Base-by-base conservation (phyloP, 2,329 filamentous ascomycete species). In the Furcasterigmium furcatum region DNA sequence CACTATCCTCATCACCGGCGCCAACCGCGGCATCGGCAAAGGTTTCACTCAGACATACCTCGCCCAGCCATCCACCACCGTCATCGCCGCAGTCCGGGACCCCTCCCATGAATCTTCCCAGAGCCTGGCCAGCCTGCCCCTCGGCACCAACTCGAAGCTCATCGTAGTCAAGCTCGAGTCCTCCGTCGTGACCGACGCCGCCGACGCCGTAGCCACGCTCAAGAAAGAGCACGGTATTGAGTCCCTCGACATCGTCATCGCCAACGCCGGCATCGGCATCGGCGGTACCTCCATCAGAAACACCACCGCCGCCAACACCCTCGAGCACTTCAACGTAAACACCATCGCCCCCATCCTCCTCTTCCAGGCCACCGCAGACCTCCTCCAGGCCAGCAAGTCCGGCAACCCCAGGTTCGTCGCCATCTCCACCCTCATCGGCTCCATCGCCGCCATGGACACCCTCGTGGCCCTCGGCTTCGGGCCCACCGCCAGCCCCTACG, bases 191-290 rank as follows among this genome's bases (percentile, higher is more conserved):
- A 49, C 55, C 1, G 66, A 70, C 44, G 53, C 68, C 1, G 53
- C 50, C 13, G 52, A 52, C 13, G 66, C 66, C 9, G 53, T 67
- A 3, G 38, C 57, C 14, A 49, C 57, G 3, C 56, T 72, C 1
- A 50, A 58, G 2, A 22, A 43, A 3, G 24, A 27, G 24, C 51
- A 64, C 18, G 59, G 57, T 7, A 68, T 80, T 45, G 50, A 55
- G 7, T 54, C 62, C 25, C 57, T 81, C 5, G 76, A 81, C 52
- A 55, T 76, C 9, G 68, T 80, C 5, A 70, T 82, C 44, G 71
- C 76, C 44, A 81, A 80, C 54, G 76, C 77, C 1, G 75, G 66
- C 9, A 68, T 73, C 12, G 55, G 53, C 4, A 55, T 58, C 8
- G 43, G 53, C 8, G 67, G 52, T 24, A 60, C 62, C 0, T 48